Evolutionary conservation across 768 basidiomycete genomes (phyloP).

Genomic region (Trametes villosa): DNA sequence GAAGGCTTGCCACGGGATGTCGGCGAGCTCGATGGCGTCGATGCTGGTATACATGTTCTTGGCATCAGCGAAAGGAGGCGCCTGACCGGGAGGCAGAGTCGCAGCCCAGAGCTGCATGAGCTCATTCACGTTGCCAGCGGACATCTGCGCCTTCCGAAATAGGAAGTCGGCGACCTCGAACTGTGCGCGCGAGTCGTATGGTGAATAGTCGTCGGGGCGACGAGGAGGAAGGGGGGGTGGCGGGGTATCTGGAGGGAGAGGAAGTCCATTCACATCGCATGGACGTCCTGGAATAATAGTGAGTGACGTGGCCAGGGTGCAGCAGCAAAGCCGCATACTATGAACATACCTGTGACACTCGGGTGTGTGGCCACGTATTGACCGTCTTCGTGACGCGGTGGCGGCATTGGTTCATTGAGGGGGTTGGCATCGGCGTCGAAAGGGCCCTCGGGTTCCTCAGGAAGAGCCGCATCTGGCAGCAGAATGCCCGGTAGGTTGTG

Average conservation of each 20-base stretch:
- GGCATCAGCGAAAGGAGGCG: conserved; percentile 5
- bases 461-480: too few relatives aligned
- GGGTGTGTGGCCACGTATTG: background rate
- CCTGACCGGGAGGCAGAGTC: background rate
- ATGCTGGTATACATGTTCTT: conserved; percentile 32
- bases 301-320: background rate
- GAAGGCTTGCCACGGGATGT: conserved; percentile 44
- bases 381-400: too few relatives aligned
- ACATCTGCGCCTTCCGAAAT: conserved; percentile 10
- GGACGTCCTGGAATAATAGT: background rate
- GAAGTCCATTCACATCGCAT: background rate
- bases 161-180: conserved; percentile 29
- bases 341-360: background rate
- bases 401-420: too few relatives aligned
- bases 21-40: conserved; percentile 36
- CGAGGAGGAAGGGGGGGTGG: too few relatives aligned
- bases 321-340: background rate
- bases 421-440: too few relatives aligned
- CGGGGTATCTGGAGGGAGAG: background rate
- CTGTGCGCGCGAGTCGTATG: conserved; percentile 14
- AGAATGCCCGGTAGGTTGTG: too few relatives aligned
- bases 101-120: conserved; percentile 24
- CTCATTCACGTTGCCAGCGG: conserved; percentile 12
- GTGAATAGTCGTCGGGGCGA: background rate
- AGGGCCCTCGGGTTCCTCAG: too few relatives aligned